Evolutionary conservation across 2,329 filamentous ascomycete species (phyloP), one percentile per base, ranked within the genome.

Genomic region (Phaeoacremonium minimum): DNA sequence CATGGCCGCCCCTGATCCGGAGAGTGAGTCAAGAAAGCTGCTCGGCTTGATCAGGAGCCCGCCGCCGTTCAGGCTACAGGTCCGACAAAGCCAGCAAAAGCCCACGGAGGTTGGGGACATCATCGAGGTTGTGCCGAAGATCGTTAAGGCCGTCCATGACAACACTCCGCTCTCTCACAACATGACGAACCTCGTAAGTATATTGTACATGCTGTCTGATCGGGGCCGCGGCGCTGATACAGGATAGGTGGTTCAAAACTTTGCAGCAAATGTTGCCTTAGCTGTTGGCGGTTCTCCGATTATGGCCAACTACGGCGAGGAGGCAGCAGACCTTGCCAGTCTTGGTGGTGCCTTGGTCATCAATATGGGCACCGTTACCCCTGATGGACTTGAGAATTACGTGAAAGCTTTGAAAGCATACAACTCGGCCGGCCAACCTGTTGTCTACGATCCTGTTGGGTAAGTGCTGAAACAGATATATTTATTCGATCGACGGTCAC

Each of bases 331-430:
- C 52, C 73, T 97, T n/a, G 81, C 85, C 11, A 73, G 71, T 18
- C 73, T 94, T 1, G 82, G 83, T 26, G 88, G 87, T 9, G 79
- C 83, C 1, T 74, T 97, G 2, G 85, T 97, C 31, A 75, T 97
- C 54, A 97, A 97, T 63, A 96, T 96, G 88, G 91, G 91, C 18
- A 95, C 88, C 1, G 80, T 91, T 6, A 93, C 86, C 2, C 79
- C 83, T 0, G 85, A 88, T 5, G 83, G 81, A 22, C 61, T 91
- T 4, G 51, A 66, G 9, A 87, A 87, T 57, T 89, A 93, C 57
- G 54, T 78, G 26, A 73, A 81, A 53, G 89, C 90, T 0, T 67
- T 95, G 8, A 65, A 66, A 28, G 89, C 88, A 2, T 96, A 97
- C 69, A 97, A 96, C 51, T 67, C 71, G 3, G 76, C 74, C 7